phyloP scores from a whole-genome alignment of 805 yeast species.

The Kluyveromyces dobzhanskii region DNA sequence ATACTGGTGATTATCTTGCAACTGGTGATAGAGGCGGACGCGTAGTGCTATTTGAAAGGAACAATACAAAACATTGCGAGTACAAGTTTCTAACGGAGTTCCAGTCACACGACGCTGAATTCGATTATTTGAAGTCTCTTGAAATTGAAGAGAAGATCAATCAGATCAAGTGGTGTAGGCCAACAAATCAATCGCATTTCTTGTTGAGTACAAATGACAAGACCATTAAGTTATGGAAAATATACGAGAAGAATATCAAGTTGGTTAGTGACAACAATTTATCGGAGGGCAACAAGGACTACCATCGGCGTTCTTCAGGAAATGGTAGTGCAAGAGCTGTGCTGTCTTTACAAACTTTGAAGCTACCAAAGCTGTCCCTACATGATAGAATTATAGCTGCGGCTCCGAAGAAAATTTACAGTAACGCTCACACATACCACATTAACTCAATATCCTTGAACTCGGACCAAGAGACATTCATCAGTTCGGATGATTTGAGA shows the following conservation, averaged over 20 bases:
- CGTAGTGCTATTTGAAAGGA: constrained; percentile 90
- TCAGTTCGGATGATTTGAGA: constrained; percentile 88
- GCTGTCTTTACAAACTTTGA: constrained; percentile 40
- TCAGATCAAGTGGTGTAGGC: constrained; percentile 91
- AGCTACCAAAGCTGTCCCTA: constrained; percentile 79
- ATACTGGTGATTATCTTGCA: constrained; percentile 89
- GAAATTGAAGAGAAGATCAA: constrained; percentile 98
- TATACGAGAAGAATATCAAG: constrained; percentile 83
- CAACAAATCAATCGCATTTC: constrained; percentile 84
- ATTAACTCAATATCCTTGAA: constrained; percentile 92
- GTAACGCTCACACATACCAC: constrained; percentile 97
- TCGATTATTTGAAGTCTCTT: constrained; percentile 88
- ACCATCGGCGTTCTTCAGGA: constrained; percentile 7
- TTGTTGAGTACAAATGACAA: constrained; percentile 90
- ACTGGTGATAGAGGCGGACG: constrained; percentile 99
- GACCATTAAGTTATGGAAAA: constrained; percentile 97
- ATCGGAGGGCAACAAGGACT: constrained; percentile 32
- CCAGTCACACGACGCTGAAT: constrained; percentile 97
- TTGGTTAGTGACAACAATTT: constrained; percentile 88
- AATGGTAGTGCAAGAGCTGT: constrained; percentile 24
- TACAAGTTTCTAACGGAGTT: constrained; percentile 94
- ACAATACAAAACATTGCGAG: constrained; percentile 72
- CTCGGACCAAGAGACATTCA: constrained; percentile 91
- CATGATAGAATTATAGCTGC: constrained; percentile 96
- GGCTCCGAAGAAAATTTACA: constrained; percentile 81